Evolutionary conservation across 306 rosid genomes (phyloP).

Genomic region (Casuarina glauca): DNA sequence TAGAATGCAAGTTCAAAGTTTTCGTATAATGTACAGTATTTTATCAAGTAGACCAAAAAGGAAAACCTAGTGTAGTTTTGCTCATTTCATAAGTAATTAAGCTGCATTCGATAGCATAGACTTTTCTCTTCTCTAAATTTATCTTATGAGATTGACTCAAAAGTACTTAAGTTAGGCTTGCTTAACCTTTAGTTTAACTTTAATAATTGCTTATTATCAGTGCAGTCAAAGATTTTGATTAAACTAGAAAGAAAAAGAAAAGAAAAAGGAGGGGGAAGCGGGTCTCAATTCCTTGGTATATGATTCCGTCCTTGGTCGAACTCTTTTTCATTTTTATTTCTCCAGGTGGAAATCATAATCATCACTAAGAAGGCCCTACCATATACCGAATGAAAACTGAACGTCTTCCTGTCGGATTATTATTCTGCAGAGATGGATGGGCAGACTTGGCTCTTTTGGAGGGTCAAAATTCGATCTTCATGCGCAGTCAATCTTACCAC

Average conservation of each 20-base stretch:
- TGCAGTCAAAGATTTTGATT: neutral
- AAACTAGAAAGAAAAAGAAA: neutral
- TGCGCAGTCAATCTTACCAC: neutral
- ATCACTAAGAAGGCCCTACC: too few relatives aligned
- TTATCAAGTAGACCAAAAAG: too few relatives aligned
- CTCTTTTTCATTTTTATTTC: neutral
- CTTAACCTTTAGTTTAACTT: neutral
- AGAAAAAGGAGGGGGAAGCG: too few relatives aligned
- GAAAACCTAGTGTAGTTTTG: too few relatives aligned
- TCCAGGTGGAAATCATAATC: neutral
- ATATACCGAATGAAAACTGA: too few relatives aligned
- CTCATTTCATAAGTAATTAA: neutral
- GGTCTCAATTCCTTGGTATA: neutral
- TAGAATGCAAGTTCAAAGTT: neutral
- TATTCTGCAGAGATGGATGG: too few relatives aligned
- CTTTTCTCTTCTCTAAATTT: neutral
- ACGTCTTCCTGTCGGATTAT: too few relatives aligned
- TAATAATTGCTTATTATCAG: neutral
- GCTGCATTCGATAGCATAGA: neutral
- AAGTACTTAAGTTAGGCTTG: neutral
- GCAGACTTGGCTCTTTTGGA: too few relatives aligned
- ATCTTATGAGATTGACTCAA: neutral
- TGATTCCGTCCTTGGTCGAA: neutral
- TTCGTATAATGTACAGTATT: neutral
- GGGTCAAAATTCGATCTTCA: too few relatives aligned